Base-by-base conservation (phyloP, 768 basidiomycete species). In the Trametes cubensis region DNA sequence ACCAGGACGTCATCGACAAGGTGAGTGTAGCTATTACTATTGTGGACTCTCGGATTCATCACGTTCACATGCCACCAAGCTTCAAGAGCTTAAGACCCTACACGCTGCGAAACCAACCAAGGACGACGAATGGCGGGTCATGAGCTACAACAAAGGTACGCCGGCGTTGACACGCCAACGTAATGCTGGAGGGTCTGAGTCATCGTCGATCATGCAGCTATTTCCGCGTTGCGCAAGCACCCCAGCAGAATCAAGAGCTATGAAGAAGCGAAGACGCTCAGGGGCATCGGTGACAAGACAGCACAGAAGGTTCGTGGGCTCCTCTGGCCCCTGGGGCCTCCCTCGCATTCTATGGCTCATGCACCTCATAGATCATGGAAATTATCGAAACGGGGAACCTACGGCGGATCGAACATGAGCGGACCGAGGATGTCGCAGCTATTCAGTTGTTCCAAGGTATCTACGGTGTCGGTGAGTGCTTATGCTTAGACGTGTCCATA, bases 1-100 rank as follows among this genome's bases (percentile, higher is more conserved):
- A 94, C 69, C 87, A 92, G 70, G 83, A 87, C 66, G 81, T 94
- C 49, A 80, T 91, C 34, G 86, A 88, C 68, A 90, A 90, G 80
- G 90, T 85, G 64, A 8, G 45, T 21, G 45, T 8, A 46, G 4
- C 21, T 4, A 46, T 21, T 34, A 10, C 34, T 34, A 11, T 4
- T 1, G 21, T 13, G 13, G 7, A 5, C 13, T n/a, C 45, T 18
- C 23, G 45, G 6, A 21, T 13, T 23, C 21, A 46, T 23, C 28
- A 28, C 28, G 45, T 23, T 46, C 8, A 46, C 13, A 18, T n/a
- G 3, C 6, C 21, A 23, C 20, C 45, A 23, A 93, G 91, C 76
- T 94, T 14, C 75, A 83, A 64, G 85, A 90, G 69, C 81, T 94
- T 6, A 82, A 78, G 76, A 74, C 80, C 14, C 75, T 93, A 3